Evolutionary conservation across 1,139 yeast genomes (phyloP), one percentile per base, ranked within the genome.

Genomic region (Scheffersomyces parashehatae): DNA sequence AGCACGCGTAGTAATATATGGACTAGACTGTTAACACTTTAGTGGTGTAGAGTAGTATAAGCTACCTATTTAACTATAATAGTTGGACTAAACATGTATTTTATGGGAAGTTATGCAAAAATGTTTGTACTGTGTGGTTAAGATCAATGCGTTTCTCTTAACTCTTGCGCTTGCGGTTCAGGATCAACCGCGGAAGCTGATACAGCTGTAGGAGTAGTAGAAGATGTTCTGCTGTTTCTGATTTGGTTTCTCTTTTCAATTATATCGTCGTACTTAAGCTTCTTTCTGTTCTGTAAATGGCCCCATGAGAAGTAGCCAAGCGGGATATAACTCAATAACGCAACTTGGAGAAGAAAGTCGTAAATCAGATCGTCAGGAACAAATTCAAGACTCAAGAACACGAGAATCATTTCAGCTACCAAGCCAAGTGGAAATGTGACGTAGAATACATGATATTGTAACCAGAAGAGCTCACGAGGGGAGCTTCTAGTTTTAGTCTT

Each of bases 381-480:
- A 48, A 72, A 72, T 32, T 70, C 74, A 41, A 81, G 64, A 44
- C 81, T 72, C 45, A 82, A 64, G 48, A 83, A 75, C 7, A 79
- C 53, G 45, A 81, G 59, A n/a, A 72, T 62, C 66, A 81, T 73
- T 57, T 83, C 88, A 35, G 82, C 68, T 1, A 67, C 49, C 16
- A 74, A 58, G 2, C 76, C 59, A 4, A 75, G 24, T 0, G 87
- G 86, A 51, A 73, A 69, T 11, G 76, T 60, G 4, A 79, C 16
- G 46, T 67, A 70, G 50, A 67, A 70, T 43, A 68, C 64, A 41
- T 73, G 56, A 49, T 67, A 72, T 55, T 77, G 72, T 31, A 73
- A 52, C 66, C 73, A 64, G 38, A 65, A 59, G 20, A 75, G 55
- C 56, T 66, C 62, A 29, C 43, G 48, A 11, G 75, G 60, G 29